These are phyloP conservation scores for Paramecium primaurelia DNA, from an alignment of 73 alveolate genomes.

Conservation along the genomic window DNA sequence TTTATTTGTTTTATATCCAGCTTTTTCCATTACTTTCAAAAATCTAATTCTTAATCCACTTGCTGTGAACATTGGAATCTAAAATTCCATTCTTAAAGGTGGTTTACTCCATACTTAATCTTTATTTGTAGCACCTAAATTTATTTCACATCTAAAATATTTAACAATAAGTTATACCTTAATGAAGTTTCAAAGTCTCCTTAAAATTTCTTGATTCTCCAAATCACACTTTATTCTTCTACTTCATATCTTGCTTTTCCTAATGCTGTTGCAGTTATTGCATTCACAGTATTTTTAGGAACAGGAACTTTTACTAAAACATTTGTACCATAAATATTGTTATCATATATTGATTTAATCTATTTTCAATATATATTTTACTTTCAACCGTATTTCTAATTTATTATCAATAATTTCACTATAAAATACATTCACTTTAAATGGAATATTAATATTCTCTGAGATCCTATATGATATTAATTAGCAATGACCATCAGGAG, in stretches of 20 bases:
- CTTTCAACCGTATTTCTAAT: constrained; percentile 79
- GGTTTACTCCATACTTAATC: constrained; percentile 90
- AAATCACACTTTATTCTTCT: constrained; percentile 80
- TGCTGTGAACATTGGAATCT: constrained; percentile 95
- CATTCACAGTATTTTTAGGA: constrained; percentile 89
- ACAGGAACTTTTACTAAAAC: constrained; percentile 82
- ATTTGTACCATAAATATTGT: constrained; percentile 83
- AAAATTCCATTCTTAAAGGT: constrained; percentile 88
- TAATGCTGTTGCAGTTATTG: constrained; percentile 76
- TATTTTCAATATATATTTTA: constrained; percentile 26
- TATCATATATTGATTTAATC: constrained; percentile 88
- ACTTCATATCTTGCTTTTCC: constrained; percentile 96
- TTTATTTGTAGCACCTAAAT: constrained; percentile 66
- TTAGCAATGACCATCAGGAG: constrained; percentile 96
- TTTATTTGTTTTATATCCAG: constrained; percentile 86
- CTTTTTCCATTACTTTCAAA: constrained; percentile 83
- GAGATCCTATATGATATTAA: constrained; percentile 84
- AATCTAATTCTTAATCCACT: constrained; percentile 95
- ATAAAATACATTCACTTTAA: constrained; percentile 83
- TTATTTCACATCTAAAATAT: constrained; percentile 62
- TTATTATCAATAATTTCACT: constrained; percentile 71
- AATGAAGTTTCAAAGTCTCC: constrained; percentile 77
- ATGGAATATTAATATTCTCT: constrained; percentile 90
- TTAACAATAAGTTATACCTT: not conserved
- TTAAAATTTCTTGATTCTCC: constrained; percentile 85